These are phyloP conservation scores for Hypericum perforatum DNA, from an alignment of 345 rosid genomes.

Conservation along the genomic window DNA sequence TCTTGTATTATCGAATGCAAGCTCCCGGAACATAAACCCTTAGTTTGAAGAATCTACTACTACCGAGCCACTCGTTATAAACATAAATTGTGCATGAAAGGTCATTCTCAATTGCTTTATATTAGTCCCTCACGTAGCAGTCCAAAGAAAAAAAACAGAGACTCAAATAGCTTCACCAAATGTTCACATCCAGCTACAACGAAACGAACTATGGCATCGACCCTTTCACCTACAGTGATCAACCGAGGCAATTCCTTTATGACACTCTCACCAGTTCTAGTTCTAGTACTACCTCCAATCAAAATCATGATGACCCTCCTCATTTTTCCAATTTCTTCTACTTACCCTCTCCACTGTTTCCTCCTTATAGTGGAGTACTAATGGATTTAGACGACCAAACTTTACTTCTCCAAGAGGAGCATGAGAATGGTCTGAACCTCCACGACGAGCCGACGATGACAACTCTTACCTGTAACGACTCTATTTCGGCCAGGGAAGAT, in stretches of 20 bases:
- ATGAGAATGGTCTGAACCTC: constrained; percentile 22
- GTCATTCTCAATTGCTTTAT: constrained; percentile 20
- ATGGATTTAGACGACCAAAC: constrained; percentile 17
- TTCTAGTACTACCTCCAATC: constrained; percentile 16
- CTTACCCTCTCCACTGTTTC: constrained; percentile 40
- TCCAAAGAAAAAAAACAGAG: too few species aligned
- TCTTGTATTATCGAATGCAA: too few species aligned
- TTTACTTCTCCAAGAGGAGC: constrained; percentile 21
- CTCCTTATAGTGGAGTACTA: constrained; percentile 15
- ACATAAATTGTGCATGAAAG: not conserved
- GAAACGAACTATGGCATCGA: constrained; percentile 27
- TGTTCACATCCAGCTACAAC: constrained; percentile 33
- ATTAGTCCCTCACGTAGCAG: not conserved
- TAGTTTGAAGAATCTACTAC: too few species aligned
- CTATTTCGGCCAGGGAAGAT: constrained; percentile 9
- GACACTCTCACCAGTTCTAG: constrained; percentile 18
- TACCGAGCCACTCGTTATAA: too few species aligned
- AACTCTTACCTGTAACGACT: constrained; percentile 7
- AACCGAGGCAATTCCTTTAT: not conserved
- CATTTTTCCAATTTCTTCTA: constrained; percentile 19
- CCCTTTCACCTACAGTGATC: constrained; percentile 27
- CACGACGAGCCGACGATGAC: constrained; percentile 21
- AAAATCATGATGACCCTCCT: constrained; percentile 28
- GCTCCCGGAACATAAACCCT: too few species aligned
- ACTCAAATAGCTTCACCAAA: constrained; percentile 3